These are phyloP conservation scores for Emergomyces africanus DNA, from an alignment of 2,329 filamentous ascomycete species.

Conservation along the genomic window DNA sequence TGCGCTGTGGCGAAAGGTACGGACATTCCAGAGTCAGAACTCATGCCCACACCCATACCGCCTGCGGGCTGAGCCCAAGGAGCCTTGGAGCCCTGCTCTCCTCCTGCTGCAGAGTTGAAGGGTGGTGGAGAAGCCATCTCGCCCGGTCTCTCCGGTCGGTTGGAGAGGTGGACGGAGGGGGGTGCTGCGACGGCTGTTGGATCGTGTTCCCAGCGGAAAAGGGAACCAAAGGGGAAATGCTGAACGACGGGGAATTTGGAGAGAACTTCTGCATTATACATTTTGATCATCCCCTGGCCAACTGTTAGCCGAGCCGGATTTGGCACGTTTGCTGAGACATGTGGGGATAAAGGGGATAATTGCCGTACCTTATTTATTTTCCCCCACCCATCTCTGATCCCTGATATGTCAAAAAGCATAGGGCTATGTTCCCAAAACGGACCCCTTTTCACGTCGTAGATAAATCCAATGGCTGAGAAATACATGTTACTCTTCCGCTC, in stretches of 20 bases:
- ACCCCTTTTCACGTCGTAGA: constrained; percentile 90
- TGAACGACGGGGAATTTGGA: constrained; percentile 98
- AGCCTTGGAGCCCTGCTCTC: constrained; percentile 19
- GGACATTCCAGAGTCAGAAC: constrained; percentile 12
- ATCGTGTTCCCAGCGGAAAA: constrained; percentile 66
- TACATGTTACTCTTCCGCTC: constrained; percentile 68
- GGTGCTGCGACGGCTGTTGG: constrained; percentile 42
- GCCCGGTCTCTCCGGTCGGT: constrained; percentile 1
- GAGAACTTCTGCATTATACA: constrained; percentile 95
- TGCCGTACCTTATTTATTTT: constrained; percentile 77
- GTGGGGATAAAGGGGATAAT: background rate
- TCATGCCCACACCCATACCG: constrained; percentile 9
- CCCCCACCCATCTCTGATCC: constrained; percentile 84
- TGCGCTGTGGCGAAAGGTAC: constrained; percentile 18
- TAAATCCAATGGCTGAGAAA: constrained; percentile 91
- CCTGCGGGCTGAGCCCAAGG: constrained; percentile 22
- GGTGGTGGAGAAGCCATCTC: background rate
- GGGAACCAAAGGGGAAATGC: constrained; percentile 72
- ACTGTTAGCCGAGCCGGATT: background rate
- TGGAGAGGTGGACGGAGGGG: constrained; percentile 41
- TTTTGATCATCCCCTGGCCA: constrained; percentile 84
- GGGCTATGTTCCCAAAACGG: constrained; percentile 97
- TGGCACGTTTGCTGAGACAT: background rate
- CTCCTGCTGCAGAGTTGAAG: constrained; percentile 7
- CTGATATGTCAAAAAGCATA: constrained; percentile 86